Evolutionary conservation across 345 rosid genomes (phyloP), one percentile per base, ranked within the genome.

Genomic region (Salix brachista): DNA sequence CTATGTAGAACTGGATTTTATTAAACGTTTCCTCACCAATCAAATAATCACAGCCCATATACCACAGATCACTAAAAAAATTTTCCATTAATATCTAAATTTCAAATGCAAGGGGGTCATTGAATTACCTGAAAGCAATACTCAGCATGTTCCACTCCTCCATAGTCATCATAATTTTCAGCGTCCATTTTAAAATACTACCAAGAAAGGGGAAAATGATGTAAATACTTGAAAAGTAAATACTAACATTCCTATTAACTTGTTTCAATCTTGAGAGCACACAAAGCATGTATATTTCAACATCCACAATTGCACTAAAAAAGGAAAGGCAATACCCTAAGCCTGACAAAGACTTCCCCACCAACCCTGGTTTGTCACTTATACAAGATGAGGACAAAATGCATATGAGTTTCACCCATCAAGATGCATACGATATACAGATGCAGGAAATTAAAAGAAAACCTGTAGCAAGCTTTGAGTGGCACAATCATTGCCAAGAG

Each of bases 181-280:
- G 82, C 58, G 36, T 79, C 78, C 82, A 79, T 79, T 74, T 79
- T 79, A 41, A 79, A 79, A 69, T 79, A 79, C 82, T 79, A 37
- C 37, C 42, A 74, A 75, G 41, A 26, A 34, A 67, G 71, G 46
- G 32, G 21, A 73, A 36, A 73, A 36, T 3, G 39, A 75, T 68
- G 68, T 79, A 73, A 82, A 52, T 70, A 41, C 75, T 69, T 44
- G 54, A 76, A 69, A 10, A 65, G 11, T 41, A 50, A 25, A 48
- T 26, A 4, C 12, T 26, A 19, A 21, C 50, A 67, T 10, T 32
- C 36, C 8, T 50, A 56, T 71, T 26, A 19, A 73, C 58, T 71
- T 64, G 42, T 65, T 48, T 50, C 69, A 25, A 72, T 34, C 44
- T 66, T 8, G 36, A 41, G 61, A 19, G 17, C 68, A 6, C 58